phyloP scores from a whole-genome alignment of 2,329 filamentous ascomycete species.

The Colletotrichum gigasporum region DNA sequence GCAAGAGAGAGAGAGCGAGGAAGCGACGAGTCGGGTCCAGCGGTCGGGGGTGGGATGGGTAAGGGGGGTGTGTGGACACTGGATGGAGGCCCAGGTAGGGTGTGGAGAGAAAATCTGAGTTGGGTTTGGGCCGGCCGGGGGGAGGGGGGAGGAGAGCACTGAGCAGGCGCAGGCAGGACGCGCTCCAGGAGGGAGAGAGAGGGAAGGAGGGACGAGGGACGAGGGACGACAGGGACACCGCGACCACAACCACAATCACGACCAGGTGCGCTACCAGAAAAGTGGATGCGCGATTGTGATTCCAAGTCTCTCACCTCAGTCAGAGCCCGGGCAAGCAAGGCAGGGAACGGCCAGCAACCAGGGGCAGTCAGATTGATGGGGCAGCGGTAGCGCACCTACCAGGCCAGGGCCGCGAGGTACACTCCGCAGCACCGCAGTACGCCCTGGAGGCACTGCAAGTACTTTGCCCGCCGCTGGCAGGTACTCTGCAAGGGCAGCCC shows the following conservation, averaged over 20 bases:
- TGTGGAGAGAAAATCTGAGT: slow-evolving; percentile 20
- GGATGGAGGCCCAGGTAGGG: slow-evolving; percentile 10
- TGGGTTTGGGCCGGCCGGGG: slow-evolving; percentile 23
- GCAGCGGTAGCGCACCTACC: slow-evolving; percentile 19
- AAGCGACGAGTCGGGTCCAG: slow-evolving; percentile 31
- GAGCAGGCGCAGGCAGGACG: background rate
- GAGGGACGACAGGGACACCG: background rate
- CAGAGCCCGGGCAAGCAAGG: slow-evolving; percentile 5
- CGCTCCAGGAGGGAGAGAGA: no score
- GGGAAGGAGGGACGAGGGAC: slow-evolving; percentile 2
- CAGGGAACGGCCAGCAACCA: background rate
- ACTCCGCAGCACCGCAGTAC: no score
- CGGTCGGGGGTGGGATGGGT: slow-evolving; percentile 16
- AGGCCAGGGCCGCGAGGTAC: background rate
- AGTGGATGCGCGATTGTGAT: slow-evolving; percentile 12
- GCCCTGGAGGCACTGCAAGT: no score
- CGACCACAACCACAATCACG: no score
- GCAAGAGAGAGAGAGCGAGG: slow-evolving; percentile 10
- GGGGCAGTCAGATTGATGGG: slow-evolving; percentile 27
- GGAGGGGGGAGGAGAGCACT: background rate
- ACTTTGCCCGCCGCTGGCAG: no score
- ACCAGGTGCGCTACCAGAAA: background rate
- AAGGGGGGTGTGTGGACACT: slow-evolving; percentile 7
- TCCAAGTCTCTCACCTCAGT: slow-evolving; percentile 12
- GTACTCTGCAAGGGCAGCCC: background rate